These are phyloP conservation scores for Ailanthus altissimus DNA, from an alignment of 345 rosid genomes.

Conservation along the genomic window DNA sequence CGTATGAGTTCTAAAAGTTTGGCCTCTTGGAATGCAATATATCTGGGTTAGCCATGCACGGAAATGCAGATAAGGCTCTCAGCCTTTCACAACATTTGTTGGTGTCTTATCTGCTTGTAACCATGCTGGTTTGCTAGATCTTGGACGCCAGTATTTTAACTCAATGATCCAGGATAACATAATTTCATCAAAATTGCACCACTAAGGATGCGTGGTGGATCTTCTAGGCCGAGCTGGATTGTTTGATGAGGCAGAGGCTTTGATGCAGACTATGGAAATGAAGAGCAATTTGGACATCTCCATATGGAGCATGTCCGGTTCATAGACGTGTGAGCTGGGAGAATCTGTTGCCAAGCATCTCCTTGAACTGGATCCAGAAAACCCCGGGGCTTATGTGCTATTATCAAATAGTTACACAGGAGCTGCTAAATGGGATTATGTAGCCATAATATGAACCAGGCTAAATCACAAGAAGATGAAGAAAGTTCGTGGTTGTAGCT, in stretches of 20 bases:
- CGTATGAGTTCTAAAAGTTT: slow-evolving; percentile 39
- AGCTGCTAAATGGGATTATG: slow-evolving; percentile 74
- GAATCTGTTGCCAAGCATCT: slow-evolving; percentile 56
- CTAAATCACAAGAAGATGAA: slow-evolving; percentile 63
- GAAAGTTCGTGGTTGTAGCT: slow-evolving; percentile 81
- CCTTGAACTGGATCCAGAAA: slow-evolving; percentile 55
- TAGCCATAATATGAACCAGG: slow-evolving; percentile 51
- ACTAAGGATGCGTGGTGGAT: slow-evolving; percentile 75
- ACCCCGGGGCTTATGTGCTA: slow-evolving; percentile 63
- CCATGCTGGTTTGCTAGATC: slow-evolving; percentile 64
- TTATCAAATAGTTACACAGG: slow-evolving; percentile 78
- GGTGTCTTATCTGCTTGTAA: slow-evolving; percentile 74
- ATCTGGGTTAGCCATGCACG: slow-evolving; percentile 68
- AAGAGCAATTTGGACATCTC: slow-evolving; percentile 74
- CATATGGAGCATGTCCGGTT: slow-evolving; percentile 64
- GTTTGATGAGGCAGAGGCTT: slow-evolving; percentile 60
- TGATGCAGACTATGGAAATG: slow-evolving; percentile 53
- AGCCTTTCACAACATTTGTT: slow-evolving; percentile 56
- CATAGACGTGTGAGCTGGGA: slow-evolving; percentile 55
- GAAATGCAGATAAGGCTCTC: slow-evolving; percentile 49
- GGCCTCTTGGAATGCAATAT: slow-evolving; percentile 73
- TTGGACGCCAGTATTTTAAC: slow-evolving; percentile 51
- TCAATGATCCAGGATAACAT: slow-evolving; percentile 55
- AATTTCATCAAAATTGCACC: slow-evolving; percentile 62
- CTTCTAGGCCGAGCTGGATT: slow-evolving; percentile 68